Percentiles rank a stretch among this genome's conserved stretches.
These are phyloP conservation scores for Lentinula edodes DNA, from an alignment of 768 basidiomycete species.

Conservation along the genomic window DNA sequence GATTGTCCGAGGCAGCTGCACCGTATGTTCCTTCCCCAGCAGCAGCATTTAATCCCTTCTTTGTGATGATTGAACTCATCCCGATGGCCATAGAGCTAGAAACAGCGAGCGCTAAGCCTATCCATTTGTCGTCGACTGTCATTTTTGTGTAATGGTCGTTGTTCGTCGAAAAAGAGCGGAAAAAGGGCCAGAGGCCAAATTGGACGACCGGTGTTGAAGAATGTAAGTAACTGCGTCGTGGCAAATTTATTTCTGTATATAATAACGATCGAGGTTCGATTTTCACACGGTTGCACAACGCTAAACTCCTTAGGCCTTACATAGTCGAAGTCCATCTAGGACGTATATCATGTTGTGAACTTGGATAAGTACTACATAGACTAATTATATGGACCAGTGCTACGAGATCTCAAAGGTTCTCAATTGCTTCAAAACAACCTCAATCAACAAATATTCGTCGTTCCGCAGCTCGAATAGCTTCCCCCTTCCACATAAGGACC, in stretches of 20 bases:
- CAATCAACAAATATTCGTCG: background rate
- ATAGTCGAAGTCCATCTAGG: no score
- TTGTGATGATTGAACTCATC: conserved; percentile 96
- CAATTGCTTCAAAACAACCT: background rate
- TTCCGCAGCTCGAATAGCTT: background rate
- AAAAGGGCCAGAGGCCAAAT: conserved; percentile 1
- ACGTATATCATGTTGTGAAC: no score
- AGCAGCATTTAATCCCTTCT: conserved; percentile 96
- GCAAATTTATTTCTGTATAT: background rate
- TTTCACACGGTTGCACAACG: background rate
- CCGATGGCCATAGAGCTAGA: conserved; percentile 85
- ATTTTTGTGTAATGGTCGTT: background rate
- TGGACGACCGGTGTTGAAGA: background rate
- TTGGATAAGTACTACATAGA: no score
- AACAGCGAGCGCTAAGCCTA: conserved; percentile 86
- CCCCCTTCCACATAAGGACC: conserved; percentile 4
- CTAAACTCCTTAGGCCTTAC: no score
- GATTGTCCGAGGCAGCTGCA: conserved; percentile 70
- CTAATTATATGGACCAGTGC: no score
- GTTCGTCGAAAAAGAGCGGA: background rate
- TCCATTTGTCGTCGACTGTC: conserved; percentile 93
- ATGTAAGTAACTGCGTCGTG: background rate
- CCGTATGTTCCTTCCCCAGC: conserved; percentile 45
- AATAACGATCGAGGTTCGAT: background rate
- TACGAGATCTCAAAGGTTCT: no score